Percentiles rank a stretch among this genome's conserved stretches.
Evolutionary conservation across 169 alveolate genomes (phyloP).

Genomic region (Plasmodium coatneyi): DNA sequence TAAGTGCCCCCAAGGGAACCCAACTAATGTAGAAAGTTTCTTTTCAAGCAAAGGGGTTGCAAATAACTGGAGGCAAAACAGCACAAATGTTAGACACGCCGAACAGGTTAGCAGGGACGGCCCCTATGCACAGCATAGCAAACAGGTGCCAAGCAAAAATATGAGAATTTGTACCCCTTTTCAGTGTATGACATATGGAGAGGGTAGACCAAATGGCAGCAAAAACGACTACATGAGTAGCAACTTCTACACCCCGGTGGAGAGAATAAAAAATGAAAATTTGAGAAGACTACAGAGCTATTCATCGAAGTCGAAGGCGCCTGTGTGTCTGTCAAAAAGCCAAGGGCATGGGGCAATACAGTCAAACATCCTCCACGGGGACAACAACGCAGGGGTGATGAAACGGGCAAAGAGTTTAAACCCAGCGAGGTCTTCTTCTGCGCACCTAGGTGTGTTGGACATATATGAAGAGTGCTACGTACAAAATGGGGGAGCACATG

Average conservation of each 20-base stretch:
- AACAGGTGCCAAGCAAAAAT: neutral
- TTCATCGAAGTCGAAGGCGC: neutral
- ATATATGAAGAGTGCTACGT: constrained; percentile 33
- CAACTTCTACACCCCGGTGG: neutral
- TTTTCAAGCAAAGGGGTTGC: neutral
- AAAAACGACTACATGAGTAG: constrained; percentile 10
- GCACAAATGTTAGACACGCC: neutral
- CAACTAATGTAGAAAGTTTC: neutral
- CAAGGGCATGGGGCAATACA: neutral
- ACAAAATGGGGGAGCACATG: neutral
- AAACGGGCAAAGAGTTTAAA: constrained; percentile 20
- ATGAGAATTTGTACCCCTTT: constrained; percentile 6
- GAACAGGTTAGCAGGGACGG: neutral
- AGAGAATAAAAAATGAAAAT: constrained; percentile 15
- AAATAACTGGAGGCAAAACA: neutral
- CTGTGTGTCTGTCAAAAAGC: constrained; percentile 1
- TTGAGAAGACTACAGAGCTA: constrained; percentile 11
- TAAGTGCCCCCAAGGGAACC: neutral
- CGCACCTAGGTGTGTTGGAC: neutral
- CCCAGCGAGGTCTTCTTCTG: neutral
- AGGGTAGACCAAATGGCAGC: neutral
- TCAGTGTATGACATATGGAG: neutral
- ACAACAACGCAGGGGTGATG: neutral
- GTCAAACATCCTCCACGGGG: neutral
- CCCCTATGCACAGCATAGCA: constrained; percentile 7